A percentile compares a stretch with the other conserved stretches of the same genome.
Conservation (phyloP, 192 early-diverging fungal genomes). For the Umbelopsis vinacea region DNA sequence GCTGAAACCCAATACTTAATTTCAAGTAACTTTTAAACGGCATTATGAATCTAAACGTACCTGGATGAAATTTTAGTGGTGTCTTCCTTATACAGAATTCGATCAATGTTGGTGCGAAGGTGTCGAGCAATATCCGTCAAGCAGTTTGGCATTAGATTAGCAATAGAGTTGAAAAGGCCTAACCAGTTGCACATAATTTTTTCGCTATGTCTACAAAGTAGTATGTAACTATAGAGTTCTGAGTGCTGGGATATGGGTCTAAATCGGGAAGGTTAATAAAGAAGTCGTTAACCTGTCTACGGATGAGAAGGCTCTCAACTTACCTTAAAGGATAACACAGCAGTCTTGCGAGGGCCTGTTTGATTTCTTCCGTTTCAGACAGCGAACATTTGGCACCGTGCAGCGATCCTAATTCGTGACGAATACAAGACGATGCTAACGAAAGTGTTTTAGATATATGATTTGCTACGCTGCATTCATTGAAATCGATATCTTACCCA, state of each 20-base stretch:
- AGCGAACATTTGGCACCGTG: background rate
- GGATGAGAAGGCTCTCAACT: no score
- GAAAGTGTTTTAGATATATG: background rate
- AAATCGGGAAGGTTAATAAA: no score
- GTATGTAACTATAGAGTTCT: no score
- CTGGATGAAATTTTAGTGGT: background rate
- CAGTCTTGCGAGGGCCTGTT: background rate
- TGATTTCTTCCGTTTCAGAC: background rate
- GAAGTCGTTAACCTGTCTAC: no score
- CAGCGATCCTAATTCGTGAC: slow-evolving; percentile 1
- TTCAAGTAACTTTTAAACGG: no score
- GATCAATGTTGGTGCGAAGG: background rate
- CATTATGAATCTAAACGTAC: background rate
- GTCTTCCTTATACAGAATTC: background rate
- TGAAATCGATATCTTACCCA: background rate
- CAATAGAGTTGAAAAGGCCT: background rate
- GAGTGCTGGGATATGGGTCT: no score
- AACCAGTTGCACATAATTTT: background rate
- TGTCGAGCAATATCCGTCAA: background rate
- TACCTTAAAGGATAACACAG: slow-evolving; percentile 1
- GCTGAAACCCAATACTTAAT: background rate
- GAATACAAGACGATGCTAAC: background rate
- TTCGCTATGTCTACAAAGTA: no score
- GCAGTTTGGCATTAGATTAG: background rate
- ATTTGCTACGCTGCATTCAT: background rate